phyloP scores from a whole-genome alignment of 2,329 filamentous ascomycete species.

The Pseudocercospora vitis region DNA sequence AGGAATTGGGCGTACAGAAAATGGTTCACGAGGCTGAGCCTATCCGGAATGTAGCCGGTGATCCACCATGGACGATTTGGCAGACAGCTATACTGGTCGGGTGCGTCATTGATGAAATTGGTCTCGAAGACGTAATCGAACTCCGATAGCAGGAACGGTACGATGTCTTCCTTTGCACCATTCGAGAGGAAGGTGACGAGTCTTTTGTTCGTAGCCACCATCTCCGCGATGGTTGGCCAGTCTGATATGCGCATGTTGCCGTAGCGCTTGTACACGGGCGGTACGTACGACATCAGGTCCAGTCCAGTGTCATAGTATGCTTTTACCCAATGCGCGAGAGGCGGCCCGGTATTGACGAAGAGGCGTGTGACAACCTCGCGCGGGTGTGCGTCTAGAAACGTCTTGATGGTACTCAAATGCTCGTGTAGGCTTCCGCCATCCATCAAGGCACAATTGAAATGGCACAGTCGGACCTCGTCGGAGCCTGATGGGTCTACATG shows the following conservation, averaged over 20 bases:
- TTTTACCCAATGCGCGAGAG: constrained; percentile 47
- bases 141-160: constrained; percentile 42
- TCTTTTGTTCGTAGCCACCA: constrained; percentile 45
- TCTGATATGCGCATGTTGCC: constrained; percentile 37
- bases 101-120: constrained; percentile 39
- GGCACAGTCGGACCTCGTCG: constrained; percentile 29
- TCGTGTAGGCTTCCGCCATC: constrained; percentile 30
- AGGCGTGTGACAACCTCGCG: constrained; percentile 32
- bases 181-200: constrained; percentile 49
- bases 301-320: constrained; percentile 55
- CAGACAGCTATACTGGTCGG: constrained; percentile 41
- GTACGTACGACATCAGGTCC: constrained; percentile 45
- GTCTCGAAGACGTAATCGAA: constrained; percentile 50
- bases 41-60: constrained; percentile 39
- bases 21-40: constrained; percentile 51
- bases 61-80: constrained; percentile 43
- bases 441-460: constrained; percentile 34
- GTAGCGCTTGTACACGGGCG: constrained; percentile 28
- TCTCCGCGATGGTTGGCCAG: constrained; percentile 47
- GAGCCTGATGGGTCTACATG: constrained; percentile 26
- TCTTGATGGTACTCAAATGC: constrained; percentile 20
- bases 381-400: constrained; percentile 28
- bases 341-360: constrained; percentile 43
- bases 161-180: constrained; percentile 40
- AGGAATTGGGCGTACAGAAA: constrained; percentile 48